Conservation (phyloP, 2,329 filamentous ascomycete species). For the Phyllosticta ampelicida region DNA sequence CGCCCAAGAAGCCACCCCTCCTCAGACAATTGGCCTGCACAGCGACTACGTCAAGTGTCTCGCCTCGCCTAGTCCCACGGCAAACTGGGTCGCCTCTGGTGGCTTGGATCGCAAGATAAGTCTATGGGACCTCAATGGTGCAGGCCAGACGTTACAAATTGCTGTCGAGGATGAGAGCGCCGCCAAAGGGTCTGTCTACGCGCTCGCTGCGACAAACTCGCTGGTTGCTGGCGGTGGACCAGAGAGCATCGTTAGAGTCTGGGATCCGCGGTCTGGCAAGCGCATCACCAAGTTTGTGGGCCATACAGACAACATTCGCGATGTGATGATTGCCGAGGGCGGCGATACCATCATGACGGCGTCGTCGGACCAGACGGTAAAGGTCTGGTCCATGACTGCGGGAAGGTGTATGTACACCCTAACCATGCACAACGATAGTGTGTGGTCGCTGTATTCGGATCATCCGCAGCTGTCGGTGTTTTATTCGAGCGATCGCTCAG, state of each 20-base stretch:
- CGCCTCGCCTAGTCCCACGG: slow-evolving; percentile 59
- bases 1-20: slow-evolving; percentile 51
- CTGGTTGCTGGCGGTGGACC: slow-evolving; percentile 88
- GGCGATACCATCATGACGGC: slow-evolving; percentile 89
- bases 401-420: slow-evolving; percentile 96
- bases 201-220: slow-evolving; percentile 66
- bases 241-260: slow-evolving; percentile 83
- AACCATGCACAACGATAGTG: slow-evolving; percentile 97
- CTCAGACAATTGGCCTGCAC: slow-evolving; percentile 79
- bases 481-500: slow-evolving; percentile 88
- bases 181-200: slow-evolving; percentile 93
- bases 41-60: slow-evolving; percentile 95
- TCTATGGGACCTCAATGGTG: slow-evolving; percentile 86
- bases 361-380: slow-evolving; percentile 92
- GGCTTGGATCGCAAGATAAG: slow-evolving; percentile 86
- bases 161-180: slow-evolving; percentile 66
- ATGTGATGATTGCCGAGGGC: slow-evolving; percentile 78
- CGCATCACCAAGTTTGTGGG: slow-evolving; percentile 93
- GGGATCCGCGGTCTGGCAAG: slow-evolving; percentile 82
- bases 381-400: slow-evolving; percentile 92
- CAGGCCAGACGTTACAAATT: slow-evolving; percentile 77
- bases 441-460: slow-evolving; percentile 90
- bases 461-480: slow-evolving; percentile 79
- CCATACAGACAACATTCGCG: slow-evolving; percentile 87
- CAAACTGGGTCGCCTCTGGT: slow-evolving; percentile 85